Percentiles rank a stretch among this genome's conserved stretches.
phyloP scores from a whole-genome alignment of 306 rosid genomes.

The Dalbergia cochinchinensis region DNA sequence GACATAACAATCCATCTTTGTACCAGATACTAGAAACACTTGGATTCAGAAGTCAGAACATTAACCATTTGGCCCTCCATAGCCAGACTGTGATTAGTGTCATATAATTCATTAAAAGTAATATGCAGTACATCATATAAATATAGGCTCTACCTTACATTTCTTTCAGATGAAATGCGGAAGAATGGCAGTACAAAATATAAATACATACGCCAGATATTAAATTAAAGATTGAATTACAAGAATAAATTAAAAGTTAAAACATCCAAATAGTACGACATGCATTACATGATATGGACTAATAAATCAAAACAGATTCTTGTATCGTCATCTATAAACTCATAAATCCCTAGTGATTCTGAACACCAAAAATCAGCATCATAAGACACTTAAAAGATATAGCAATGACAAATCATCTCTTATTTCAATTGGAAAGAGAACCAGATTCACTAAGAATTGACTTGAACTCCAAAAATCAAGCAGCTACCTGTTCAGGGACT shows the following conservation, averaged over 20 bases:
- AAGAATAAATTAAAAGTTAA: constrained; percentile 51
- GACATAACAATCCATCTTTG: background rate
- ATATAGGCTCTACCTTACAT: constrained; percentile 1
- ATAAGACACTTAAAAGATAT: constrained; percentile 13
- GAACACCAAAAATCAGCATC: constrained; percentile 28
- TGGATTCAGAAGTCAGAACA: background rate
- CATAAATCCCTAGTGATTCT: constrained; percentile 25
- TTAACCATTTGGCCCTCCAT: background rate
- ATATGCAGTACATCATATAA: constrained; percentile 14
- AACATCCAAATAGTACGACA: constrained; percentile 18
- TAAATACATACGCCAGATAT: constrained; percentile 29
- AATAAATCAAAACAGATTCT: constrained; percentile 39
- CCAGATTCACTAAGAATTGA: constrained; percentile 31
- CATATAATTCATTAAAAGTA: background rate
- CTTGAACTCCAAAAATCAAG: constrained; percentile 47
- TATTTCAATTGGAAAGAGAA: constrained; percentile 37
- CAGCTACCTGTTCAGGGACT: constrained; percentile 55
- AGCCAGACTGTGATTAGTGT: background rate
- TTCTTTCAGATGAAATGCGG: constrained; percentile 14
- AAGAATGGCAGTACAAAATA: constrained; percentile 12
- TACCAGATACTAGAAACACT: background rate
- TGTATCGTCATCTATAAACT: constrained; percentile 41
- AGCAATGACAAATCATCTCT: constrained; percentile 38
- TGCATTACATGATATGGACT: constrained; percentile 40
- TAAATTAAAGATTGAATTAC: constrained; percentile 42